Base-by-base conservation (phyloP, 1,139 yeast species). In the Hanseniaspora gamundiae region DNA sequence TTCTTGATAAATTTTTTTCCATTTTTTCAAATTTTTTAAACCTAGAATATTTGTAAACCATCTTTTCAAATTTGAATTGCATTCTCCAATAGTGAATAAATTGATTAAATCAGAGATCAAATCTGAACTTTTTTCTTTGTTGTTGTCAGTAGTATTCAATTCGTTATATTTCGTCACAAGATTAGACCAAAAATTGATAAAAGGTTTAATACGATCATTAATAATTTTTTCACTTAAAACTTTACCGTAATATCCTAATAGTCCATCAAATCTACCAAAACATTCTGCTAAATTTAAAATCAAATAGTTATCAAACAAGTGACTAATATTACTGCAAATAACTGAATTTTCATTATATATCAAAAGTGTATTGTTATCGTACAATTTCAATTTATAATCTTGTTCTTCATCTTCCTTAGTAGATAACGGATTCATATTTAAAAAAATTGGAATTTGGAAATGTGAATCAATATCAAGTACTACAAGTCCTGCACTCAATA, bases 11-110 rank as follows among this genome's bases (percentile, higher is more conserved):
- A 71, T 48, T 45, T 71, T 73, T 10, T 64, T 61, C 73, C 88
- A 73, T 51, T 74, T 68, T 50, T 75, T 78, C 38, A 76, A 60
- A 11, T 86, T 87, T 48, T 84, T 65, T 49, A 83, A 91, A 1
- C 85, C 87, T 35, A 83, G 65, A 22, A 67, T 60, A 35, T 70
- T 70, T 17, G 67, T 65, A 9, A 74, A 49, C 80, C 80, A 75
- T 20, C 66, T 66, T 42, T 62, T 63, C 3, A 75, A 59, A 3
- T 65, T 63, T 8, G 42, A 42, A 8, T 49, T 31, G 1, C 52
- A 42, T 14, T 40, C 44, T 4, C 62, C 62, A 5, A 46, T 40
- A 11, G 57, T 38, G 8, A 57, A 40, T 8, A 51, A 27, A 2
- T 45, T 40, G 11, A 44, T 38, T 13, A 58, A 41, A 21, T 46